phyloP scores from a whole-genome alignment of 2,329 filamentous ascomycete genomes.

The Aspergillus ibericus region DNA sequence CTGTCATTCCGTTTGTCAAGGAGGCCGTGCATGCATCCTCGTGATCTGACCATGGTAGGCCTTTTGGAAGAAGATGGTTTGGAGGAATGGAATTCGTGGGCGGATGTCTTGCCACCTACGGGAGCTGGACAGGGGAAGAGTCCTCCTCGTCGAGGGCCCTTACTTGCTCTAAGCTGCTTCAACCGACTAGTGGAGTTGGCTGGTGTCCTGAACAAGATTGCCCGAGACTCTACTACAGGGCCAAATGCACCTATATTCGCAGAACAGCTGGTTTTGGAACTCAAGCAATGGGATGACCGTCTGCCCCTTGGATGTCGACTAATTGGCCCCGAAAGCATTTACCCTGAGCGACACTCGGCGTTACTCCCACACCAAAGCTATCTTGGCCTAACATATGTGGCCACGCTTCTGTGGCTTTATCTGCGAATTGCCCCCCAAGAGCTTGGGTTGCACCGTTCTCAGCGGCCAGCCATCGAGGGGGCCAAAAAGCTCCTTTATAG shows the following conservation, averaged over 20 bases:
- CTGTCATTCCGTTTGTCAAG: conserved; percentile 50
- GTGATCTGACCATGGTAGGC: conserved; percentile 51
- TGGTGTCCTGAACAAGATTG: conserved; percentile 37
- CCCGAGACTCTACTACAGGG: conserved; percentile 31
- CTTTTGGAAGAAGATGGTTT: conserved; percentile 64
- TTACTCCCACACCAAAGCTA: conserved; percentile 44
- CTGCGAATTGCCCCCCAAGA: conserved; percentile 34
- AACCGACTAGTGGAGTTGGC: conserved; percentile 51
- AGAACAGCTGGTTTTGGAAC: conserved; percentile 37
- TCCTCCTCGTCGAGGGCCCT: conserved; percentile 37
- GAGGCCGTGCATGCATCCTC: conserved; percentile 47
- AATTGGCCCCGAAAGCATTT: conserved; percentile 38
- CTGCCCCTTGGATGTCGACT: conserved; percentile 39
- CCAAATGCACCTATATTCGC: conserved; percentile 31
- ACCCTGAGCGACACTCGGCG: conserved; percentile 37
- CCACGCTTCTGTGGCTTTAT: conserved; percentile 39
- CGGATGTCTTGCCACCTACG: conserved; percentile 44
- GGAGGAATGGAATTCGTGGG: conserved; percentile 75
- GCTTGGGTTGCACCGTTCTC: conserved; percentile 30
- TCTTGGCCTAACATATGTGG: conserved; percentile 37
- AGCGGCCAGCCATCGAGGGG: conserved; percentile 35
- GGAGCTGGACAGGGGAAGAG: conserved; percentile 29
- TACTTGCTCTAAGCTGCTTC: conserved; percentile 54
- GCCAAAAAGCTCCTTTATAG: conserved; percentile 40
- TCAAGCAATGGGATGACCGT: conserved; percentile 39